These are phyloP conservation scores for Podospora anserina DNA, from an alignment of 495 filamentous ascomycete species.

Conservation along the genomic window DNA sequence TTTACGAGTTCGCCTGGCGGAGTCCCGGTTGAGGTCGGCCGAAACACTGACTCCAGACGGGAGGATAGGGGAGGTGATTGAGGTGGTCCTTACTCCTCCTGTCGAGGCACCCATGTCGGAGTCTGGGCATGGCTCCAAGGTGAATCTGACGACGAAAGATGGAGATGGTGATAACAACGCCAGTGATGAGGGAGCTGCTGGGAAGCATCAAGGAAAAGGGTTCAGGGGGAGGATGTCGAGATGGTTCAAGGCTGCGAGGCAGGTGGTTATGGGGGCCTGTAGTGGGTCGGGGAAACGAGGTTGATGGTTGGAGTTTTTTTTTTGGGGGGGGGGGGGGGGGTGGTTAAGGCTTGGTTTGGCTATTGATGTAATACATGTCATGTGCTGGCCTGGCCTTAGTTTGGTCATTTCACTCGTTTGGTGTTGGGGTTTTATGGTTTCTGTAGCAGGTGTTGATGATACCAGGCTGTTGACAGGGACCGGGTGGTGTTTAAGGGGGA, in stretches of 20 bases:
- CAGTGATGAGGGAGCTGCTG: not conserved
- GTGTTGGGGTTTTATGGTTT: not conserved
- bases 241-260: conserved; percentile 27
- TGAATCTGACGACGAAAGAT: not conserved
- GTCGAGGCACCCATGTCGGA: not conserved
- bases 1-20: conserved; percentile 21
- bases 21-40: conserved; percentile 13
- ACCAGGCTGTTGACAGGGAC: not conserved
- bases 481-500: too few species aligned
- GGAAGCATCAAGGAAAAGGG: conserved; percentile 8
- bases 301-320: not conserved
- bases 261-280: conserved; percentile 24
- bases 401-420: conserved; percentile 10
- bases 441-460: not conserved
- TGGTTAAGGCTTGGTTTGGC: conserved; percentile 1
- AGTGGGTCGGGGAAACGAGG: conserved; percentile 23
- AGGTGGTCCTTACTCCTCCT: not conserved
- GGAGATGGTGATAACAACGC: not conserved
- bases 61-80: not conserved
- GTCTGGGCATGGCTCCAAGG: not conserved
- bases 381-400: not conserved
- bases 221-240: conserved; percentile 25
- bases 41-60: not conserved
- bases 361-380: not conserved
- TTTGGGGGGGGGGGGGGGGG: too few species aligned